Percentiles rank a stretch among this genome's conserved stretches.
Evolutionary conservation across 805 yeast species (phyloP).

Genomic region (Wickerhamiella azyma): DNA sequence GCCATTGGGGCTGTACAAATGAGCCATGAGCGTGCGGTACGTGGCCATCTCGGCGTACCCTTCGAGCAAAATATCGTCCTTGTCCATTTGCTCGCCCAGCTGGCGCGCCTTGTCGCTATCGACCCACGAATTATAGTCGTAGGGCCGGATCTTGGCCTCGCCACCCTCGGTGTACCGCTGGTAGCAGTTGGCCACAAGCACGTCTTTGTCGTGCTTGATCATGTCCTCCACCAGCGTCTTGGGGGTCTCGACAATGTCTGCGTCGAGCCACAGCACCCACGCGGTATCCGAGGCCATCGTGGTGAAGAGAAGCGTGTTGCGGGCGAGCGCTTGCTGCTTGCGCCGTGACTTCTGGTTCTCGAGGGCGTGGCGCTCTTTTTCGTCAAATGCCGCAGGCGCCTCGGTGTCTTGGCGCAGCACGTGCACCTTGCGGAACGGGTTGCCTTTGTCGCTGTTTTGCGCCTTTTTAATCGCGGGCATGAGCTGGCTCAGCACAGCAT

Average conservation of each 20-base stretch:
- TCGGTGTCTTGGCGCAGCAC: constrained; percentile 79
- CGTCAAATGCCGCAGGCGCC: constrained; percentile 58
- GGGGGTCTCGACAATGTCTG: constrained; percentile 88
- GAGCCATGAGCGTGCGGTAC: constrained; percentile 89
- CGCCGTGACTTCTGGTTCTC: constrained; percentile 80
- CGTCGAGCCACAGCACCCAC: constrained; percentile 95
- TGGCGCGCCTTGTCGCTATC: constrained; percentile 59
- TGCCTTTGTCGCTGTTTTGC: constrained; percentile 40
- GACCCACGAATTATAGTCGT: constrained; percentile 89
- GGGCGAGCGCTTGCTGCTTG: constrained; percentile 80
- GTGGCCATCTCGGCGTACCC: constrained; percentile 92
- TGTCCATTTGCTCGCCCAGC: constrained; percentile 56
- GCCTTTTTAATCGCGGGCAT: constrained; percentile 62
- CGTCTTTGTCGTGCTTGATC: constrained; percentile 72
- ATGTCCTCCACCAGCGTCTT: constrained; percentile 71
- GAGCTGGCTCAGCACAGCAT: constrained; percentile 53
- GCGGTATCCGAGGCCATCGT: constrained; percentile 79
- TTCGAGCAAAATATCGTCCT: constrained; percentile 88
- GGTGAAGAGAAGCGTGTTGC: constrained; percentile 82
- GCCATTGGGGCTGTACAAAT: constrained; percentile 56
- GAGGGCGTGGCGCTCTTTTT: constrained; percentile 83
- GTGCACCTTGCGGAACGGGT: constrained; percentile 69
- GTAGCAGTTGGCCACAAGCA: constrained; percentile 83
- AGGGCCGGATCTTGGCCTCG: constrained; percentile 59
- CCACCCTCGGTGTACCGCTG: constrained; percentile 57